Base-by-base conservation (phyloP, 2,329 filamentous ascomycete genomes). In the Stemphylium beticola region DNA sequence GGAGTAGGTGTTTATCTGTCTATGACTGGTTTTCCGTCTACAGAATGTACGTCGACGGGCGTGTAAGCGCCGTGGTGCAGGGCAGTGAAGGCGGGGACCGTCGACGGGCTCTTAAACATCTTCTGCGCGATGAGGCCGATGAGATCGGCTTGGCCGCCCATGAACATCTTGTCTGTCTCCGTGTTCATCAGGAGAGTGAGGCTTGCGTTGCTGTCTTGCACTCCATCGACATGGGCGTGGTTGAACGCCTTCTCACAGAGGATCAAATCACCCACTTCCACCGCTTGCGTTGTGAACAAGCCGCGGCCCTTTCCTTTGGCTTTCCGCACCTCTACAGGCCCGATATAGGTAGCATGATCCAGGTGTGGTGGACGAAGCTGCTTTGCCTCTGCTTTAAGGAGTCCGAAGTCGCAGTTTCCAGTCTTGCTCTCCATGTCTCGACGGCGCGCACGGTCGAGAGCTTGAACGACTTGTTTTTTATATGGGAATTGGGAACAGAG, bases 171-270 rank as follows among this genome's bases (percentile, higher is more conserved):
- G 2, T 76, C 64, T 7, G 69, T 75, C 2, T 73, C 62, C 3
- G 67, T 2, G 50, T 81, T 78, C 14, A 82, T 64, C 39, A 81
- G 44, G 0, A 79, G n/a, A 1, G 50, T 67, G 10, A 58, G 53
- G 3, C 63, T 67, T 8, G 48, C 52, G 17, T 53, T 47, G 2
- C 18, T 26, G n/a, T 22, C 57, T 1, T 33, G 41, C 0, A 60
- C 49, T 3, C 67, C 69, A 3, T 63, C 60, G 38, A 51, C 47
- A 22, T 71, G 78, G 17, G 57, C 71, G 62, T 83, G 76, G 0
- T 67, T 67, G 60, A 85, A 84, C 0, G 83, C 82, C 56, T 85
- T 86, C 55, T 86, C 83, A 41, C 82, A 85, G 10, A 64, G 17
- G 1, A 64, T 11, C 18, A 66, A 22, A 20, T 64, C 61, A 10